Evolutionary conservation across 202 grass and related monocot genomes (phyloP), one percentile per base, ranked within the genome.

Genomic region (Hordeum pubiflorum): DNA sequence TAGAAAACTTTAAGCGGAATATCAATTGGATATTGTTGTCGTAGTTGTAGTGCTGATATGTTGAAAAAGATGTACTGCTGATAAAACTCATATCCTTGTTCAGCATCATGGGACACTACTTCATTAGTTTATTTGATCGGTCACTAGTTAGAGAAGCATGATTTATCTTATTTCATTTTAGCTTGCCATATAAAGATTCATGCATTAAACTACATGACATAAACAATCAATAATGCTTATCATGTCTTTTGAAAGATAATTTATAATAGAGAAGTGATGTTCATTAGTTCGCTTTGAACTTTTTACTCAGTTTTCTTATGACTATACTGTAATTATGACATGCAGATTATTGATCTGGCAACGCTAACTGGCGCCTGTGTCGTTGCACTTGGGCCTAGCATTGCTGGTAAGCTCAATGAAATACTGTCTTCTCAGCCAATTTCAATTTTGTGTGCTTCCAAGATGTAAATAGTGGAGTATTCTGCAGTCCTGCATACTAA

Each of bases 331-430:
- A 5, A 70, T 1, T 67, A 5, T 75, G 76, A 50, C 63, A 75
- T 91, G 80, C 83, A 98, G 95, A 76, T 98, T 58, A 74, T 98
- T 87, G 95, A 98, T 89, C 77, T 98, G 73, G 95, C 95, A 63
- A 98, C 95, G 41, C 73, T 98, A 31, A 98, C 95, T 72, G 92
- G 95, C 63, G 92, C 92, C 26, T 98, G 95, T 0, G 32, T 89
- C 23, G 22, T 98, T 63, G 96, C 96, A 27, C 90, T 98, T 70
- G 96, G 96, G 24, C 92, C 92, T 63, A 95, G 36, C 52, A 85
- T 98, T 33, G 96, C 92, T 8, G 96, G 96, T 98, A 84, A 89
- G 75, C 60, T 75, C 22, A 69, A 80, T 54, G 4, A 32, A 40
- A 26, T 33, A 39, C 18, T 15, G 14, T 17, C 11, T 10, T 77